These are phyloP conservation scores for Aspergillus neotritici DNA, from an alignment of 2,329 filamentous ascomycete genomes.

Conservation along the genomic window DNA sequence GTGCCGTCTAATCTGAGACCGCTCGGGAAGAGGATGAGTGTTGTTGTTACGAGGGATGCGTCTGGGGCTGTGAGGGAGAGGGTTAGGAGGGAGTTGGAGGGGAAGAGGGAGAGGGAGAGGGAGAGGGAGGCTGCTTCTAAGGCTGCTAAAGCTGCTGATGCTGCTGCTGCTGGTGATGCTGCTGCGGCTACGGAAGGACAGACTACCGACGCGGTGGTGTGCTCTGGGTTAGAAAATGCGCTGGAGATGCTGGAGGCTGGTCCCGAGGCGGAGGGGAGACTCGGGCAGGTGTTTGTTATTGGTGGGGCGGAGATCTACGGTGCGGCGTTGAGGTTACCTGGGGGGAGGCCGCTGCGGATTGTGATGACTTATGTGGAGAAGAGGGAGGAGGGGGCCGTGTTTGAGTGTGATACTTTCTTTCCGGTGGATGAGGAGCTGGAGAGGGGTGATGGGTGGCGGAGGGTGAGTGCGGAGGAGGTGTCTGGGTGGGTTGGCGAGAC, in stretches of 20 bases:
- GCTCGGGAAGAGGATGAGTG: constrained; percentile 71
- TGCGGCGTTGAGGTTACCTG: constrained; percentile 51
- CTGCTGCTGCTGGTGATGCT: constrained; percentile 4
- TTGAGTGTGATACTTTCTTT: constrained; percentile 47
- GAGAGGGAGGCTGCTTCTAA: constrained; percentile 6
- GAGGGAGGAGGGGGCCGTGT: constrained; percentile 22
- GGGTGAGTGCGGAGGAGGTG: constrained; percentile 30
- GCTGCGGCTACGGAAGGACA: constrained; percentile 10
- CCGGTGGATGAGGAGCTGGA: constrained; percentile 34
- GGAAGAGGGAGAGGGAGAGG: constrained; percentile 20
- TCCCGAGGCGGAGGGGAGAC: constrained; percentile 18
- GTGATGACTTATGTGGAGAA: constrained; percentile 38
- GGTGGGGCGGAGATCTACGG: constrained; percentile 83
- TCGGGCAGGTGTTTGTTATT: constrained; percentile 73
- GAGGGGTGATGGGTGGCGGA: constrained; percentile 27
- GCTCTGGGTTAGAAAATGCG: constrained; percentile 55
- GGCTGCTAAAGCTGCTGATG: constrained; percentile 5
- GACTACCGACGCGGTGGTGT: constrained; percentile 44
- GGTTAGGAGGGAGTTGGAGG: constrained; percentile 33
- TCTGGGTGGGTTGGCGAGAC: constrained; percentile 40
- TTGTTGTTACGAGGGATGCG: constrained; percentile 63
- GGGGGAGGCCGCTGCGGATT: constrained; percentile 25
- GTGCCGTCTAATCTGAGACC: constrained; percentile 76
- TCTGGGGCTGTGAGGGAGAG: constrained; percentile 24
- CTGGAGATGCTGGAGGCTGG: constrained; percentile 37